Conservation (phyloP, 2,329 filamentous ascomycete genomes). For the Davidsoniella eucalypti region DNA sequence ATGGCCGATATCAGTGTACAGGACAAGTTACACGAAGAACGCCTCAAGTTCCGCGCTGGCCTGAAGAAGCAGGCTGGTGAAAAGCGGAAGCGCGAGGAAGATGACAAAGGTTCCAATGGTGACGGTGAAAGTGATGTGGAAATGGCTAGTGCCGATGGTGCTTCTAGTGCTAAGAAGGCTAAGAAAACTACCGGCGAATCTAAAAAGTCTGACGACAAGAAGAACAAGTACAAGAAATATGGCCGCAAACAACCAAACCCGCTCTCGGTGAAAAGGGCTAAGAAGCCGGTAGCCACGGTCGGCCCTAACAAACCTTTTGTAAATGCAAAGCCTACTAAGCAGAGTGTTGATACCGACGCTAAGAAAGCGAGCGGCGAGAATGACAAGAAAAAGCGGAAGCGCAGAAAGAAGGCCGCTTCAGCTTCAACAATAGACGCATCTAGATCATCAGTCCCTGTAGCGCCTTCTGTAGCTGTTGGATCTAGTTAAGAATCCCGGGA, state of each 20-base stretch:
- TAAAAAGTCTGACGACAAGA: slow-evolving; percentile 18
- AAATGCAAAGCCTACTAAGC: not conserved
- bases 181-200: not conserved
- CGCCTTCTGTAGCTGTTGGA: not conserved
- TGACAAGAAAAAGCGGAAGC: slow-evolving; percentile 14
- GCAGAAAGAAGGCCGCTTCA: slow-evolving; percentile 10
- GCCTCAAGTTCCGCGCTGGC: slow-evolving; percentile 55
- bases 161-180: slow-evolving; percentile 22
- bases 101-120: slow-evolving; percentile 22
- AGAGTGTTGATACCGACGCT: not conserved
- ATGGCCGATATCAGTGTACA: slow-evolving; percentile 53
- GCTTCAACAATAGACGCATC: not conserved
- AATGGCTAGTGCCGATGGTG: slow-evolving; percentile 17
- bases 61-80: slow-evolving; percentile 32
- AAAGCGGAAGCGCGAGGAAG: slow-evolving; percentile 36
- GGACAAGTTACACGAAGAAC: slow-evolving; percentile 51
- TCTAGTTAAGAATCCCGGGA: not conserved
- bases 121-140: slow-evolving; percentile 8
- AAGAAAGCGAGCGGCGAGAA: slow-evolving; percentile 9
- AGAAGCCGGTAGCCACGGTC: slow-evolving; percentile 9
- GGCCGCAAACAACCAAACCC: slow-evolving; percentile 57
- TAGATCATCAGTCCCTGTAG: not conserved
- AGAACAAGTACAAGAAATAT: slow-evolving; percentile 40
- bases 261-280: slow-evolving; percentile 46
- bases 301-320: slow-evolving; percentile 16